Base-by-base conservation (phyloP, 2,329 filamentous ascomycete genomes). In the Monilinia polystroma region DNA sequence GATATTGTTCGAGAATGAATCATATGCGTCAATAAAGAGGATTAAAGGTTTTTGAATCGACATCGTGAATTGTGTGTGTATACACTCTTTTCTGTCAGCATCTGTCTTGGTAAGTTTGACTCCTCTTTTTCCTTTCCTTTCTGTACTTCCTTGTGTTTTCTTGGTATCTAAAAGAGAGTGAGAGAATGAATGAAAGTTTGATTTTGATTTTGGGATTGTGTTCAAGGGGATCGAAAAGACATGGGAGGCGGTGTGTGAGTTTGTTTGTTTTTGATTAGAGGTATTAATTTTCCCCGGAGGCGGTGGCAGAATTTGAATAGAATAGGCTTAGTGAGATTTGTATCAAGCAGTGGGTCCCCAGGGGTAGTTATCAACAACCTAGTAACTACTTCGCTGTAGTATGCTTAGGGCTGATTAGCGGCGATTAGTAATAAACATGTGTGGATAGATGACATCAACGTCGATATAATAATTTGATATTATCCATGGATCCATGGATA, bases 1-100 rank as follows among this genome's bases (percentile, higher is more conserved):
- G 74, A 98, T 95, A 80, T 97, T 98, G 80, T 96, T 93, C 66
- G 93, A 92, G 79, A 97, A 99, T 53, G 93, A 97, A 80, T 99
- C 95, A 79, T 96, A 96, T 69, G 94, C 93, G 78, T 98, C 95
- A 72, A 99, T 83, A 79, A 96, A 97, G 70, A 98, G 86, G 69
- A 98, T 90, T 23, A 72, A 67, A 53, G 76, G 73, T 67, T 76
- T 75, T 10, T 69, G 64, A 18, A 69, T 66, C 59, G 64, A 63
- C 75, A 76, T 76, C 67, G 68, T 73, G 2, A 64, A 74, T 20
- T 20, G 29, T 11, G 11, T 56, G 11, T 14, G 5, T 41, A 16
- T 12, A 38, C 16, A 20, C 12, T 29, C 29, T 29, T 7, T 18
- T 29, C 16, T 35, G 26, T 63, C 18, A 54, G 60, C 35, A 43